These are phyloP conservation scores for Saprolegnia diclina DNA, from an alignment of 352 stramenopile species.

Conservation along the genomic window DNA sequence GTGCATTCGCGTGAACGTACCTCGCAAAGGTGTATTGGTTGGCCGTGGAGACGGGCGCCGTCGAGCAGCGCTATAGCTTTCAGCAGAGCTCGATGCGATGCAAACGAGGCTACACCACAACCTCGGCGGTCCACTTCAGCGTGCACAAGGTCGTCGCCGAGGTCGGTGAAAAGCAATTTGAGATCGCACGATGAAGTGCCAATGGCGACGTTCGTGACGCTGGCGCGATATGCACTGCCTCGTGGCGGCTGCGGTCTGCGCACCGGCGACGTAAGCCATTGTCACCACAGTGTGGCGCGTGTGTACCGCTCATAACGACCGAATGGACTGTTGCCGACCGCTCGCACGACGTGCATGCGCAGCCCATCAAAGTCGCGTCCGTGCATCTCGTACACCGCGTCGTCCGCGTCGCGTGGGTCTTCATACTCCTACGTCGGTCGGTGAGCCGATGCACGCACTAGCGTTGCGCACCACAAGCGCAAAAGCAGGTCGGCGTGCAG, in stretches of 20 bases:
- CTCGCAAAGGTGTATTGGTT: constrained; percentile 43
- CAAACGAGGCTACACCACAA: constrained; percentile 57
- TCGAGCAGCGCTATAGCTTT: constrained; percentile 52
- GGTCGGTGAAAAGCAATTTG: constrained; percentile 50
- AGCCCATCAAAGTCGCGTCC: constrained; percentile 40
- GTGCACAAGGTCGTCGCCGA: constrained; percentile 55
- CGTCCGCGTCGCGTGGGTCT: constrained; percentile 64
- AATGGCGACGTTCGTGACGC: constrained; percentile 39
- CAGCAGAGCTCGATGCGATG: constrained; percentile 50
- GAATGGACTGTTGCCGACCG: constrained; percentile 46
- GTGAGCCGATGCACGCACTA: background rate
- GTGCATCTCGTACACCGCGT: constrained; percentile 74
- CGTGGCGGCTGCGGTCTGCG: background rate
- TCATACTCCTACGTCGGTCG: constrained; percentile 46
- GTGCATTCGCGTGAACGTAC: constrained; percentile 18
- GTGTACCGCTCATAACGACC: too few relatives aligned
- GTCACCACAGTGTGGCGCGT: too few relatives aligned
- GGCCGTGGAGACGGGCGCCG: constrained; percentile 39
- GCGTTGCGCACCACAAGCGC: constrained; percentile 41
- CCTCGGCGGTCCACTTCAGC: constrained; percentile 61
- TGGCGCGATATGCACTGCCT: constrained; percentile 51
- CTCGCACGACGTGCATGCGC: constrained; percentile 42
- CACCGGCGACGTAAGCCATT: constrained; percentile 21
- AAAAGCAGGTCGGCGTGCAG: constrained; percentile 64
- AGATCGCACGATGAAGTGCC: constrained; percentile 55